A percentile compares a stretch with the other conserved stretches of the same genome.
These are phyloP conservation scores for Euphorbia peplus DNA, from an alignment of 345 rosid genomes.

Conservation along the genomic window DNA sequence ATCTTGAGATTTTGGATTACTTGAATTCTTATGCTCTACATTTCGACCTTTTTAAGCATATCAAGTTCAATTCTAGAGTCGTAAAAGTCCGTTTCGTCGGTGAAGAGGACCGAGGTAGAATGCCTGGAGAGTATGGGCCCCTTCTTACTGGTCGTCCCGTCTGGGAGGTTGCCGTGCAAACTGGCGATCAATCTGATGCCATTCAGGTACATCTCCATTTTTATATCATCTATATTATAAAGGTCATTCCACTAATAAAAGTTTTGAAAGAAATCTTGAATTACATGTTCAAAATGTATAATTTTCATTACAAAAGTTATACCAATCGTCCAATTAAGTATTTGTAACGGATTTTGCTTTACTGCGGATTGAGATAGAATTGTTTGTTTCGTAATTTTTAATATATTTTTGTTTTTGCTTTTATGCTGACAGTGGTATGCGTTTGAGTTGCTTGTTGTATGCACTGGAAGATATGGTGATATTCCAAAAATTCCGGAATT, in stretches of 20 bases:
- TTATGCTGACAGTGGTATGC: constrained; percentile 51
- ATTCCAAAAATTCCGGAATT: constrained; percentile 54
- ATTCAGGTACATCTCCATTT: constrained; percentile 45
- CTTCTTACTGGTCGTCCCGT: constrained; percentile 58
- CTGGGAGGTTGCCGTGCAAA: constrained; percentile 82
- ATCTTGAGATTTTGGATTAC: constrained; percentile 65
- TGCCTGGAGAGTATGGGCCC: constrained; percentile 28
- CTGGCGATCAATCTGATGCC: constrained; percentile 36
- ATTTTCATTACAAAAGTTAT: too few species aligned
- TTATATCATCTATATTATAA: neutral
- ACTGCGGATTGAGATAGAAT: too few species aligned
- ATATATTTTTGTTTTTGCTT: neutral
- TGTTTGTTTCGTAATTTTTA: too few species aligned
- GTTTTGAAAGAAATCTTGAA: too few species aligned
- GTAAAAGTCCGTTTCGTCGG: constrained; percentile 56
- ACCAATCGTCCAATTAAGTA: too few species aligned
- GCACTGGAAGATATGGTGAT: constrained; percentile 83
- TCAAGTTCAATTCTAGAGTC: constrained; percentile 71
- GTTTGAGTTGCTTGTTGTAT: constrained; percentile 69
- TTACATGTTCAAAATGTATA: too few species aligned
- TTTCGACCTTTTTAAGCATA: constrained; percentile 57
- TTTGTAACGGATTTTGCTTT: too few species aligned
- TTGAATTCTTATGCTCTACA: constrained; percentile 64
- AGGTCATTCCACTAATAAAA: neutral
- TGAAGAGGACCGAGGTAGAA: constrained; percentile 23